Evolutionary conservation across 768 basidiomycete genomes (phyloP).

Genomic region (Cubamyces sp.): DNA sequence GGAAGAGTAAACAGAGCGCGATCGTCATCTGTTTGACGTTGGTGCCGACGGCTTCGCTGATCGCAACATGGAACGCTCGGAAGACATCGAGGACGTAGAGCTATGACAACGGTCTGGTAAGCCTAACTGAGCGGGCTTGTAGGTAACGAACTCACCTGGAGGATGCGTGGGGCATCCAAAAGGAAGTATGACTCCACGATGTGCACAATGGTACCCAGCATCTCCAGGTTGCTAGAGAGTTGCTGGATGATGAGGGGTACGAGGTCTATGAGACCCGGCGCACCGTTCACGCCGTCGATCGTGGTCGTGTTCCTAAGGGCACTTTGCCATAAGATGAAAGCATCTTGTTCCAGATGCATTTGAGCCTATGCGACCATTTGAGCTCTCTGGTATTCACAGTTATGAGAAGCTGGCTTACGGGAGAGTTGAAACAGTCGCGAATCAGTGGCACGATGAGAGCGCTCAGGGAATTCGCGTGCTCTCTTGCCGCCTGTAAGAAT

Average conservation of each 20-base stretch:
- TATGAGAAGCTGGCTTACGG: slow-evolving; percentile 22
- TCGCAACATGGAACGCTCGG: slow-evolving; percentile 53
- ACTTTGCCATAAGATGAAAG: slow-evolving; percentile 71
- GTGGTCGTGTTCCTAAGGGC: slow-evolving; percentile 67
- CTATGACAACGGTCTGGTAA: slow-evolving; percentile 40
- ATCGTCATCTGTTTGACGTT: slow-evolving; percentile 71
- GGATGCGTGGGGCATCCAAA: slow-evolving; percentile 62
- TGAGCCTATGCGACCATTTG: slow-evolving; percentile 46
- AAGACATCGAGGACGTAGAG: slow-evolving; percentile 59
- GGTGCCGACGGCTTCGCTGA: slow-evolving; percentile 48
- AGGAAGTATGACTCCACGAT: slow-evolving; percentile 82
- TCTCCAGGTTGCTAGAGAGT: slow-evolving; percentile 69
- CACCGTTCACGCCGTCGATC: slow-evolving; percentile 51
- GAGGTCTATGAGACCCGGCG: slow-evolving; percentile 60
- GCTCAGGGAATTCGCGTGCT: slow-evolving; percentile 32
- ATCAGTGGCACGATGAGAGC: slow-evolving; percentile 31
- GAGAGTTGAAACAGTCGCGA: slow-evolving; percentile 30
- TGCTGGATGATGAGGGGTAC: slow-evolving; percentile 66
- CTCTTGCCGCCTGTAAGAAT: slow-evolving; percentile 61
- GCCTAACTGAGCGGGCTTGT: not conserved
- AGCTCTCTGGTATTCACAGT: not conserved
- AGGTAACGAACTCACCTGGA: slow-evolving; percentile 43
- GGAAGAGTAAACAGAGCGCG: slow-evolving; percentile 61
- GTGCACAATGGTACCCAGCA: slow-evolving; percentile 66
- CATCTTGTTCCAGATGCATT: slow-evolving; percentile 80